Conservation (phyloP, 176 grass and related monocot genomes). For the Miscanthus lutarioriparius region DNA sequence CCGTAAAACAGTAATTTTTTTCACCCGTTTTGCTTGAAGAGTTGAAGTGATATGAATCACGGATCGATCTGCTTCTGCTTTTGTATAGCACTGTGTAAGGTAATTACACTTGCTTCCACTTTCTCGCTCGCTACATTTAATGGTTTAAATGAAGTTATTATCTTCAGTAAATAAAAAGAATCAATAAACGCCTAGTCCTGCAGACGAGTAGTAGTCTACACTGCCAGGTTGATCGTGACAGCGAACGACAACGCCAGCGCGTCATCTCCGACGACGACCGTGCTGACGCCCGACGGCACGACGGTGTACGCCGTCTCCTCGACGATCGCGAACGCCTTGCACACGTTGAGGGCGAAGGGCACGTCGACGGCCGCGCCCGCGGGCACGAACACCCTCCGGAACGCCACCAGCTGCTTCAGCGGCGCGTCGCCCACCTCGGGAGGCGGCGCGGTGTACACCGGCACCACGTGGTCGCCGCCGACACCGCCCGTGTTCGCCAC, state of each 20-base stretch:
- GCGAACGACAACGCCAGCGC: slow-evolving; percentile 27
- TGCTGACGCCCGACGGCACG: slow-evolving; percentile 41
- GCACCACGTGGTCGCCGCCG: slow-evolving; percentile 28
- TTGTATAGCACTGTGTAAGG: slow-evolving; percentile 33
- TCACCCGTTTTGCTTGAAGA: not conserved
- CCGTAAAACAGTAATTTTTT: not conserved
- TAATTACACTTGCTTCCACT: slow-evolving; percentile 41
- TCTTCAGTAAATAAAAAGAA: not conserved
- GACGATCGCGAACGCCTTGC: slow-evolving; percentile 46
- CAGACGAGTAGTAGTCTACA: not conserved
- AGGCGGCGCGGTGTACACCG: slow-evolving; percentile 44
- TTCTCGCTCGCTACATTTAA: not conserved
- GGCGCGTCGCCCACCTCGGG: slow-evolving; percentile 38
- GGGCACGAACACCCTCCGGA: slow-evolving; percentile 46
- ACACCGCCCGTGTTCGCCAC: slow-evolving; percentile 33
- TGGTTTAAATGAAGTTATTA: not conserved
- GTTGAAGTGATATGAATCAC: not conserved
- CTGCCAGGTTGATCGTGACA: slow-evolving; percentile 16
- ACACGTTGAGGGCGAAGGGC: slow-evolving; percentile 41
- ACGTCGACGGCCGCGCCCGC: not conserved
- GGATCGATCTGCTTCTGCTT: not conserved
- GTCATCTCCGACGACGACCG: slow-evolving; percentile 36
- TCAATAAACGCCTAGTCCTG: not conserved
- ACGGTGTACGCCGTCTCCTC: slow-evolving; percentile 53
- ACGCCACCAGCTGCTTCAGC: slow-evolving; percentile 48